Base-by-base conservation (phyloP, 2,329 filamentous ascomycete species). In the Hymenoscyphus albidus region DNA sequence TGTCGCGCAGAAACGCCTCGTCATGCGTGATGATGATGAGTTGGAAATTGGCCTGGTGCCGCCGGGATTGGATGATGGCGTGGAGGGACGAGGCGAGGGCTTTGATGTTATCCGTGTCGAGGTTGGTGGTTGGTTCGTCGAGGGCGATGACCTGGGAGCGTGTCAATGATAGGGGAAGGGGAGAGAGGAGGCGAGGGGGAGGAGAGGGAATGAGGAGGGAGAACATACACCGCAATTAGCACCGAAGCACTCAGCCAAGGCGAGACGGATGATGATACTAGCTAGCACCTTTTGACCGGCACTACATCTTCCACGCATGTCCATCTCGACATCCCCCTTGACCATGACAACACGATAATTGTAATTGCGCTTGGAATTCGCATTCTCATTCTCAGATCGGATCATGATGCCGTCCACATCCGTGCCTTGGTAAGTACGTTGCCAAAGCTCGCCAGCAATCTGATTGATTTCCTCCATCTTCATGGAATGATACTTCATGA, bases 381-480 rank as follows among this genome's bases (percentile, higher is more conserved):
- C 85, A 7, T 62, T 86, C 76, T 98, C 95, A 71, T 88, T 89
- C 77, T 98, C 94, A 18, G 93, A 97, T 51, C 91, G 90, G 78
- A 99, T 98, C 74, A 96, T 85, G 74, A 99, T 97, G 0, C 91
- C 95, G 80, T 99, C 95, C 63, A 99, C 93, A 74, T 99, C 95
- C 0, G 94, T 98, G 69, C 95, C 95, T 75, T 96, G 92, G 78
- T 99, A 99, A 1, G 95, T 97, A 74, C 88, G 90, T 78, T 92
- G 91, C 95, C 95, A 99, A n/a, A 99, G 84, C 76, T 99, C 95
- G 69, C 91, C 92, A 60, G 96, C 89, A 76, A 97, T 97, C 64
- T 88, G 85, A 78, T 99, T 99, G 76, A 99, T 94, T 76, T 99
- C 93, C 71, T 95, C 91, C 95, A 99, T 99, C 81, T 99, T 99